phyloP scores from a whole-genome alignment of 345 rosid species.

The Geranium rotundifolium region DNA sequence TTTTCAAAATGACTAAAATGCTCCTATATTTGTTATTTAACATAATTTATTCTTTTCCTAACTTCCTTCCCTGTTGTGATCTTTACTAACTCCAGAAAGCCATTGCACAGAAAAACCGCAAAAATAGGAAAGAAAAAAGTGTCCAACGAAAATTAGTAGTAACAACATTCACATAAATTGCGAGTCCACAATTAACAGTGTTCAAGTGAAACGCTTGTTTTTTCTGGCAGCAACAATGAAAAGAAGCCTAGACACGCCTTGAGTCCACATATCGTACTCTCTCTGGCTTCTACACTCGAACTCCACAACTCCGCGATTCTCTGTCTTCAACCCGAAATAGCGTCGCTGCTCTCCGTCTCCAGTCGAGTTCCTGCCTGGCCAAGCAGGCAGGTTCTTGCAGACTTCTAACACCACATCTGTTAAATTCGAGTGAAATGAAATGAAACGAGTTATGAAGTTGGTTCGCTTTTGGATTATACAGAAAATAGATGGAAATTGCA shows the following conservation, averaged over 20 bases:
- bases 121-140: too few species aligned
- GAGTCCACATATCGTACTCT: slow-evolving; percentile 34
- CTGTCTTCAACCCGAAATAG: slow-evolving; percentile 26
- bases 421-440: neutral
- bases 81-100: too few species aligned
- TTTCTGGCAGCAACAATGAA: slow-evolving; percentile 20
- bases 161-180: too few species aligned
- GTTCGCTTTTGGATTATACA: neutral
- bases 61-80: too few species aligned
- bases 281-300: slow-evolving; percentile 29
- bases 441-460: neutral
- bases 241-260: slow-evolving; percentile 30
- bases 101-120: too few species aligned
- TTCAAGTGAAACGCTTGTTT: neutral
- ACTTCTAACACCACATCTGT: slow-evolving; percentile 31
- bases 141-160: too few species aligned
- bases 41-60: too few species aligned
- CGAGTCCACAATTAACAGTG: too few species aligned
- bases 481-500: neutral
- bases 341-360: slow-evolving; percentile 24
- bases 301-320: slow-evolving; percentile 19
- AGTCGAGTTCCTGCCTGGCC: slow-evolving; percentile 34
- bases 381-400: slow-evolving; percentile 24
- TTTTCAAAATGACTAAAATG: too few species aligned
- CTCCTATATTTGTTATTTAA: too few species aligned